Conservation (phyloP, 371 early-diverging fungal genomes). For the Apophysomyces elegans region DNA sequence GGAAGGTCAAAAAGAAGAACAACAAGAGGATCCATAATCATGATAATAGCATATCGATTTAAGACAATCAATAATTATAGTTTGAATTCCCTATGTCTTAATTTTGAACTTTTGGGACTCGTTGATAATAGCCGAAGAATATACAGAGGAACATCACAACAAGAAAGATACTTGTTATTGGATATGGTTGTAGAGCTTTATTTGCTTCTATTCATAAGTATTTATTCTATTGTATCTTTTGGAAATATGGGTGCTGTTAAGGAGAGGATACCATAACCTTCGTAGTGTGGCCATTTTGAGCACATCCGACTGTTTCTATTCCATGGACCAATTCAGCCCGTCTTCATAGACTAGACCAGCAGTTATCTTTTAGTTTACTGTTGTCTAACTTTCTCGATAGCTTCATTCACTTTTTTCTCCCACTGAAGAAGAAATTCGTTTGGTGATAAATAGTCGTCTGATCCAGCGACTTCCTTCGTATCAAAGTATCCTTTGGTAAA, state of each 20-base stretch:
- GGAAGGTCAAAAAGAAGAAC: constrained; percentile 10
- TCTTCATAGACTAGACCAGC: no score
- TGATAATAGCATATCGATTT: neutral
- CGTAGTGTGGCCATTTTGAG: no score
- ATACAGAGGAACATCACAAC: constrained; percentile 97
- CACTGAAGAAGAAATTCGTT: constrained; percentile 15
- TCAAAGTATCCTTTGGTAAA: constrained; percentile 43
- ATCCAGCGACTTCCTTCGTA: constrained; percentile 10
- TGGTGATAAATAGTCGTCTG: constrained; percentile 23
- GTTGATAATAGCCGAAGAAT: no score
- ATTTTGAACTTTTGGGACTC: no score
- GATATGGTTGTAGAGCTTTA: no score
- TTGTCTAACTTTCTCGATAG: neutral
- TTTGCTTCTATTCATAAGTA: neutral
- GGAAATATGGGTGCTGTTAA: no score
- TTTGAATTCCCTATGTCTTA: no score
- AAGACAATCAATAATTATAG: no score
- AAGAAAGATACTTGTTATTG: constrained; percentile 98
- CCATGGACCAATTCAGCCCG: no score
- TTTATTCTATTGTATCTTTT: no score
- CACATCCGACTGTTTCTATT: no score
- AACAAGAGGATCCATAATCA: constrained; percentile 6
- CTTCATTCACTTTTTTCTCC: constrained; percentile 19
- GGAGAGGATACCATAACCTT: no score
- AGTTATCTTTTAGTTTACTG: neutral